Percentiles rank a stretch among this genome's conserved stretches.
phyloP scores from a whole-genome alignment of 345 rosid genomes.

The Ailanthus altissimus region DNA sequence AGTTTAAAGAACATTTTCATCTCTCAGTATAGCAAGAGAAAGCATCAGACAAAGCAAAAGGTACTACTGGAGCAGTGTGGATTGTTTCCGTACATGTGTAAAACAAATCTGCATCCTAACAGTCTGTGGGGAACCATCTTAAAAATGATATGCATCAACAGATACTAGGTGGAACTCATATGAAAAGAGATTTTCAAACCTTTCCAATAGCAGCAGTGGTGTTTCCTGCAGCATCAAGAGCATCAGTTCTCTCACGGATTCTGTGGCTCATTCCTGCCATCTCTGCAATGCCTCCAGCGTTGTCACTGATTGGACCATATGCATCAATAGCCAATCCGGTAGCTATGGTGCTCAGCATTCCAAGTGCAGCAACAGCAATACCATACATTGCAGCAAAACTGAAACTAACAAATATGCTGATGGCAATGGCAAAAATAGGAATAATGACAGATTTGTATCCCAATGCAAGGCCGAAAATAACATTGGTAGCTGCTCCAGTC shows the following conservation, averaged over 20 bases:
- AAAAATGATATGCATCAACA: neutral
- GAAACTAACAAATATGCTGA: slow-evolving; percentile 72
- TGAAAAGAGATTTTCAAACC: slow-evolving; percentile 36
- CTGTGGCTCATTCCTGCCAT: slow-evolving; percentile 90
- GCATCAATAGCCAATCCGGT: slow-evolving; percentile 86
- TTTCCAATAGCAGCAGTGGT: slow-evolving; percentile 86
- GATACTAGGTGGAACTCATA: neutral
- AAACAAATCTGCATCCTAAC: neutral
- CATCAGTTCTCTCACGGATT: slow-evolving; percentile 81
- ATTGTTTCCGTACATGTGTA: neutral
- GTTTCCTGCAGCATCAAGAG: slow-evolving; percentile 89
- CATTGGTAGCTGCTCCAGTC: slow-evolving; percentile 84
- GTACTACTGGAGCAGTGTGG: neutral
- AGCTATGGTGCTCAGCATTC: slow-evolving; percentile 86
- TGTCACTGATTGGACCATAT: slow-evolving; percentile 86
- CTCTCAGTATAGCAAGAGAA: neutral
- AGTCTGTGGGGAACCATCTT: neutral
- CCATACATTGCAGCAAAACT: slow-evolving; percentile 84
- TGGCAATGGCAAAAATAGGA: slow-evolving; percentile 74
- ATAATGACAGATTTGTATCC: slow-evolving; percentile 78
- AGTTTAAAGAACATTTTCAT: neutral
- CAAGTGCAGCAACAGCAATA: slow-evolving; percentile 77
- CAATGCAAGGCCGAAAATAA: slow-evolving; percentile 75
- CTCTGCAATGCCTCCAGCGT: slow-evolving; percentile 86
- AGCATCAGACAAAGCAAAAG: neutral